Evolutionary conservation across 371 early-diverging fungal genomes (phyloP).

Genomic region (Sporodiniella umbellata): DNA sequence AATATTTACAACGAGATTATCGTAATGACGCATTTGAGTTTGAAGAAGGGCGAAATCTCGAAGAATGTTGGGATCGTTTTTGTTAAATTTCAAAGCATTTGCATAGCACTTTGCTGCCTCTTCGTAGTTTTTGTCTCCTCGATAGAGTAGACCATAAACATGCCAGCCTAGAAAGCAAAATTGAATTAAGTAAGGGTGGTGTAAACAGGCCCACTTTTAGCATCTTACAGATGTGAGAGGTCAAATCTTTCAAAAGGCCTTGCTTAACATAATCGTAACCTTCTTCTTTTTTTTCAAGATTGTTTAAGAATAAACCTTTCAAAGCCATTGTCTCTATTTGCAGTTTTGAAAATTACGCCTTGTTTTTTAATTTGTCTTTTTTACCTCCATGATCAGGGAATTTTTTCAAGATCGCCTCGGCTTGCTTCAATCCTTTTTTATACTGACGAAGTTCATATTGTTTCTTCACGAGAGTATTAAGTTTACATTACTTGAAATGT

Average conservation of each 20-base stretch:
- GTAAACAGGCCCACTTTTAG: background rate
- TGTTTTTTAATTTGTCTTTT: background rate
- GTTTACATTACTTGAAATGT: no score
- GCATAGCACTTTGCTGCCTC: conserved; percentile 92
- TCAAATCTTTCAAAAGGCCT: conserved; percentile 78
- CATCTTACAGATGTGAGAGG: conserved; percentile 80
- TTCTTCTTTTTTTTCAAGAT: conserved; percentile 89
- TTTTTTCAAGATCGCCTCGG: conserved; percentile 91
- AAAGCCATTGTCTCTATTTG: conserved; percentile 94
- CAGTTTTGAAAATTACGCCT: no score
- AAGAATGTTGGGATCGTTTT: conserved; percentile 90
- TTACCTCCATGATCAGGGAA: conserved; percentile 92
- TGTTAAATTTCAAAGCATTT: conserved; percentile 86
- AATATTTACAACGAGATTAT: conserved; percentile 66
- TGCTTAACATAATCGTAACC: conserved; percentile 86
- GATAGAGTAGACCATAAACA: conserved; percentile 88
- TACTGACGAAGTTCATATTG: conserved; percentile 92
- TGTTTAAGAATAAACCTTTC: conserved; percentile 89
- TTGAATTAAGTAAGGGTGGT: background rate
- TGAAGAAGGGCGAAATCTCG: conserved; percentile 86
- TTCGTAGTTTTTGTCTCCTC: conserved; percentile 90
- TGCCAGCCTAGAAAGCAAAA: conserved; percentile 89
- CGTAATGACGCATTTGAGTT: conserved; percentile 87
- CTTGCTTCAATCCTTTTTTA: conserved; percentile 90
- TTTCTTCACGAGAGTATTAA: no score